These are phyloP conservation scores for Yamadazyma triangularis DNA, from an alignment of 1,139 yeast genomes.

Conservation along the genomic window DNA sequence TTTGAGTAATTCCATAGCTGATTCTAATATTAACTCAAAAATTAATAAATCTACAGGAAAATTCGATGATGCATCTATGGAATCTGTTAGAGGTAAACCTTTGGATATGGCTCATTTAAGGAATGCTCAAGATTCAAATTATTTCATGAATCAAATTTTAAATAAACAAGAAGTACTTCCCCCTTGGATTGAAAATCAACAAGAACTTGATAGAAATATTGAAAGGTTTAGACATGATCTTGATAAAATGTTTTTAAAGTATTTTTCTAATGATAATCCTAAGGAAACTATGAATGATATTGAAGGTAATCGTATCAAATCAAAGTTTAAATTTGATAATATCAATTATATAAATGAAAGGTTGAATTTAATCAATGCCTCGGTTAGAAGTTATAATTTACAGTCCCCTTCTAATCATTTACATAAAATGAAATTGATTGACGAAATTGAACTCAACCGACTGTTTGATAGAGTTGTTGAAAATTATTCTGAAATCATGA, in stretches of 20 bases:
- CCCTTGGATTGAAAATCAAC: constrained; percentile 86
- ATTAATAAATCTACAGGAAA: constrained; percentile 59
- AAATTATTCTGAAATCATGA: neutral
- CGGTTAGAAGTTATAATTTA: constrained; percentile 67
- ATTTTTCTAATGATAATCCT: constrained; percentile 10
- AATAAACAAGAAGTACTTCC: constrained; percentile 76
- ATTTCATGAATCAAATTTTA: constrained; percentile 50
- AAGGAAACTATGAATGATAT: constrained; percentile 9
- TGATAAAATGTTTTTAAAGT: constrained; percentile 28
- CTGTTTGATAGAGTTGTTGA: constrained; percentile 15
- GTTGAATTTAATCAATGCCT: constrained; percentile 49
- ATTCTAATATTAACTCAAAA: constrained; percentile 69
- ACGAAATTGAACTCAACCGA: constrained; percentile 42
- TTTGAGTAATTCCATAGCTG: constrained; percentile 61
- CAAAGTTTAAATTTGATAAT: constrained; percentile 5
- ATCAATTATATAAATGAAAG: constrained; percentile 36
- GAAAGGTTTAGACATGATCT: constrained; percentile 40
- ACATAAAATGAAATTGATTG: constrained; percentile 59
- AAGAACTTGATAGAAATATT: constrained; percentile 47
- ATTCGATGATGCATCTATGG: constrained; percentile 49
- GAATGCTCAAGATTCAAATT: constrained; percentile 42
- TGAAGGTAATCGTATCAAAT: neutral
- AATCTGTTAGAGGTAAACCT: constrained; percentile 58
- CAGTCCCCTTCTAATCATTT: constrained; percentile 72
- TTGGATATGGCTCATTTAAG: constrained; percentile 55